Conservation (phyloP, 352 stramenopile species). For the Pythium chondricola region DNA sequence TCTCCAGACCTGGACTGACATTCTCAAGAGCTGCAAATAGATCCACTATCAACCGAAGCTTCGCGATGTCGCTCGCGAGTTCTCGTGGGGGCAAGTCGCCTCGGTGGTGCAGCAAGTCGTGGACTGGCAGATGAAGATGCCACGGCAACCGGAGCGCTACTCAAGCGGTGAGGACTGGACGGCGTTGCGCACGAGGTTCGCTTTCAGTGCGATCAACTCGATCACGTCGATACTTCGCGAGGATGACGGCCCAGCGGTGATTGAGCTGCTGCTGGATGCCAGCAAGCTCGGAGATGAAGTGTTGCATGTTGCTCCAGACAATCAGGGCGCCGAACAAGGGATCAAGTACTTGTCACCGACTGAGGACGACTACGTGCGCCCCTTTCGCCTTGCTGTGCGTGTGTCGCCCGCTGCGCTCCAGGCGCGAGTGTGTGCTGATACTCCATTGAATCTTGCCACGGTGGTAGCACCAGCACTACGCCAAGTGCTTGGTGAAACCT, state of each 20-base stretch:
- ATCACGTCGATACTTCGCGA: background rate
- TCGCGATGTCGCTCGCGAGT: background rate
- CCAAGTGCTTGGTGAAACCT: too few species aligned
- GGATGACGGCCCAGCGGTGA: background rate
- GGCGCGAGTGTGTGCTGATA: too few species aligned
- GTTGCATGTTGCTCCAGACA: background rate
- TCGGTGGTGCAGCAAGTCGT: background rate
- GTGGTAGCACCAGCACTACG: too few species aligned
- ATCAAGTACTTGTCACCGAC: background rate
- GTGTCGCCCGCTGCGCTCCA: too few species aligned
- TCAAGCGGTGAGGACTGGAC: too few species aligned
- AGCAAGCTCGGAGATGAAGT: background rate
- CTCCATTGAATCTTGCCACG: too few species aligned
- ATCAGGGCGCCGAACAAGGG: background rate
- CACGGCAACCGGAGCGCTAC: background rate
- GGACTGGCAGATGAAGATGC: background rate
- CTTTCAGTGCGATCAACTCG: background rate
- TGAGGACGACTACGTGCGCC: too few species aligned
- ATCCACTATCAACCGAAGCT: background rate
- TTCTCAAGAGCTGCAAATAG: background rate
- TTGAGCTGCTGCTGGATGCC: background rate
- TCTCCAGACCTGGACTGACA: background rate
- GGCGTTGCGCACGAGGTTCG: too few species aligned
- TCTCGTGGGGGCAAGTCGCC: background rate
- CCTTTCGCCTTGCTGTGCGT: too few species aligned